Conservation (phyloP, 805 yeast species). For the Pichia membranifaciens region DNA sequence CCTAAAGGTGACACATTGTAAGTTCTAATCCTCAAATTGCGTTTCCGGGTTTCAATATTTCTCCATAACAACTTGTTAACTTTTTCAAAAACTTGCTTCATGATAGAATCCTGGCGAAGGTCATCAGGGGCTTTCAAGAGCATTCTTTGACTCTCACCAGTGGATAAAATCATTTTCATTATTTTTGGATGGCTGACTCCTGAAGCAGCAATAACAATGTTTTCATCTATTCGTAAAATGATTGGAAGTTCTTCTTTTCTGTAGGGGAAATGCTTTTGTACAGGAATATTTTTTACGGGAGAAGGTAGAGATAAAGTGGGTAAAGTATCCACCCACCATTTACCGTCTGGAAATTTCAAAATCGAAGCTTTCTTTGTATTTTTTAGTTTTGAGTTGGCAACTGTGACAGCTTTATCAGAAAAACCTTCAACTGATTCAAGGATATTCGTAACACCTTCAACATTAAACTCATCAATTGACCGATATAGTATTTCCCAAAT, state of each 20-base stretch:
- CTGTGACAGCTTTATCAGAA: conserved; percentile 42
- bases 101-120: conserved; percentile 89
- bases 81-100: conserved; percentile 93
- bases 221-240: conserved; percentile 40
- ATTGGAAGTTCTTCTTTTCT: conserved; percentile 15
- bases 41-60: conserved; percentile 49
- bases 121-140: conserved; percentile 87
- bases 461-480: conserved; percentile 7
- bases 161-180: conserved; percentile 44
- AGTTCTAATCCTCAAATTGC: conserved; percentile 65
- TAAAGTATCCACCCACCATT: conserved; percentile 53
- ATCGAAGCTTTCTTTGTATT: conserved; percentile 29
- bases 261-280: conserved; percentile 43
- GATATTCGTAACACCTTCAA: conserved; percentile 17
- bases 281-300: conserved; percentile 50
- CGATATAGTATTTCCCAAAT: conserved; percentile 39
- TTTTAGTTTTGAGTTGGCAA: conserved; percentile 45
- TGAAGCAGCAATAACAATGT: conserved; percentile 59
- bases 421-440: conserved; percentile 44
- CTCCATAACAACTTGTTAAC: conserved; percentile 61
- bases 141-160: conserved; percentile 55
- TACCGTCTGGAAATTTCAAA: conserved; percentile 36
- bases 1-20: conserved; percentile 90
- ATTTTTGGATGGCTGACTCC: conserved; percentile 91
- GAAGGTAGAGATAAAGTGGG: conserved; percentile 50